Conservation (phyloP, 306 rosid genomes). For the Sindora glabra region DNA sequence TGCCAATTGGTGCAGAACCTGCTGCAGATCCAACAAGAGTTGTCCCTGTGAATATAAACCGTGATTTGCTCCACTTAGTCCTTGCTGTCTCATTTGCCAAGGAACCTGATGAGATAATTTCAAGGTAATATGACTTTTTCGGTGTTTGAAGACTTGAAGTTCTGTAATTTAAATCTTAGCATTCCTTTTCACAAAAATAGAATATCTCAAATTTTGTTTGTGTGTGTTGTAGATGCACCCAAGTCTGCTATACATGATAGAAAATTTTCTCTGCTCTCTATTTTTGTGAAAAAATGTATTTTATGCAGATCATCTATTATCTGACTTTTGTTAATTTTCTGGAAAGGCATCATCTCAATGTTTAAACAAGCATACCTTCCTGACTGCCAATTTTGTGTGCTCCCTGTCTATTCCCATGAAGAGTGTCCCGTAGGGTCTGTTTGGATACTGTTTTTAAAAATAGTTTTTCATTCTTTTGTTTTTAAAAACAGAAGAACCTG, state of each 20-base stretch:
- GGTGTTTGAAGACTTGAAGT: background rate
- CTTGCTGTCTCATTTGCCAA: slow-evolving; percentile 89
- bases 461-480: no score
- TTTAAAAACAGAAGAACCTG: no score
- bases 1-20: slow-evolving; percentile 99
- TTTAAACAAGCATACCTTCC: background rate
- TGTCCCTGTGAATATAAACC: slow-evolving; percentile 67
- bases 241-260: no score
- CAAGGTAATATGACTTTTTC: slow-evolving; percentile 49
- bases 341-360: background rate
- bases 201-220: no score
- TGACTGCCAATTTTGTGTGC: background rate
- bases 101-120: slow-evolving; percentile 84
- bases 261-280: no score
- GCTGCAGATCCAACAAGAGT: slow-evolving; percentile 87
- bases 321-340: background rate
- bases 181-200: background rate
- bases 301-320: no score
- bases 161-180: background rate
- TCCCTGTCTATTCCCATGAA: background rate
- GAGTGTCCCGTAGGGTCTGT: no score
- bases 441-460: no score
- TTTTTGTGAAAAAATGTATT: no score
- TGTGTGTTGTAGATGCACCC: no score
- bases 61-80: slow-evolving; percentile 70